These are phyloP conservation scores for Allium cepa DNA, from an alignment of 106 monocot genomes.

Conservation along the genomic window DNA sequence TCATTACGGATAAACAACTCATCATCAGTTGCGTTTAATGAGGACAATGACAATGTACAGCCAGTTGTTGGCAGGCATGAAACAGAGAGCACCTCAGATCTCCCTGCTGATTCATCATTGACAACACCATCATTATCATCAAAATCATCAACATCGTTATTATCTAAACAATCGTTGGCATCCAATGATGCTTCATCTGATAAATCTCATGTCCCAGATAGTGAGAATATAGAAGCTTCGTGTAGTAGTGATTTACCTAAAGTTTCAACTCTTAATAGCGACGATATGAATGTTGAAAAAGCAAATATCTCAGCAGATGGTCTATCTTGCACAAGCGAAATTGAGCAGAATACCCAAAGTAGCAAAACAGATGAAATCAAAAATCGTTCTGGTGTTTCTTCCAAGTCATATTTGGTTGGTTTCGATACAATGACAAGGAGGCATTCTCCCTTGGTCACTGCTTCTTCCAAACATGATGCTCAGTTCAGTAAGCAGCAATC, in stretches of 20 bases:
- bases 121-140: background rate
- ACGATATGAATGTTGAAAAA: no score
- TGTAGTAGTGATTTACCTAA: conserved; percentile 8
- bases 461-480: conserved; percentile 1
- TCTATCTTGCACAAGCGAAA: conserved; percentile 11
- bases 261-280: background rate
- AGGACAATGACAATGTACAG: conserved; percentile 10
- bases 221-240: conserved; percentile 1
- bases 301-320: conserved; percentile 4
- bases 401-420: background rate
- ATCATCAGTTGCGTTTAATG: conserved; percentile 9
- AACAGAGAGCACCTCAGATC: conserved; percentile 23
- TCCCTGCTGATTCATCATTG: conserved; percentile 16
- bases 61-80: conserved; percentile 11
- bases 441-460: background rate
- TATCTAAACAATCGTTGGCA: conserved; percentile 8
- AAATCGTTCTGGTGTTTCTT: background rate
- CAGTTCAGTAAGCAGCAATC: background rate
- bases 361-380: conserved; percentile 8
- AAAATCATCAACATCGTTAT: conserved; percentile 4
- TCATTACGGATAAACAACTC: conserved; percentile 15
- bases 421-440: background rate
- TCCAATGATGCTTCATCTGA: conserved; percentile 24
- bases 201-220: background rate
- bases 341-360: conserved; percentile 12